phyloP scores from a whole-genome alignment of 257 asterid species.

The Catharanthus roseus region DNA sequence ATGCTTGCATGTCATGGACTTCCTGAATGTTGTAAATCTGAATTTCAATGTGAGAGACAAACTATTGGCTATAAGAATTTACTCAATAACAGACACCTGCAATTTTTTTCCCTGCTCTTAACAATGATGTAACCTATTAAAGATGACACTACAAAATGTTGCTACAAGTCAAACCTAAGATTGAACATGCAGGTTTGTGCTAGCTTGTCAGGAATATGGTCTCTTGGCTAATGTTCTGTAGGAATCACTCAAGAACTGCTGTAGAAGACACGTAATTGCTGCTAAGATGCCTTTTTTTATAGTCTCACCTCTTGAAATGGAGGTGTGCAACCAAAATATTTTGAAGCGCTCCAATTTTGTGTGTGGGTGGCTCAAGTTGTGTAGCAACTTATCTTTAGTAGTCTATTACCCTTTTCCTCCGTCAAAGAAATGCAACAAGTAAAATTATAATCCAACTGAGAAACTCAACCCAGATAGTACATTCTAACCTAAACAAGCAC shows the following conservation, averaged over 20 bases:
- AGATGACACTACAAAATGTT: too few species aligned
- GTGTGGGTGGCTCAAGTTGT: neutral
- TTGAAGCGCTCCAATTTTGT: neutral
- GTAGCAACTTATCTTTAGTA: neutral
- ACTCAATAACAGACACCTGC: neutral
- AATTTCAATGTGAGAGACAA: too few species aligned
- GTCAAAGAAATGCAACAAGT: neutral
- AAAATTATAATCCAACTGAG: neutral
- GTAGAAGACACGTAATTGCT: too few species aligned
- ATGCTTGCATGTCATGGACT: neutral
- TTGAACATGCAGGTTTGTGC: neutral
- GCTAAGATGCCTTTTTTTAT: neutral
- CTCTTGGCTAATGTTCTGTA: neutral
- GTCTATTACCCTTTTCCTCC: neutral
- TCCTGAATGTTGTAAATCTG: neutral
- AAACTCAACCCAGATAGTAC: neutral
- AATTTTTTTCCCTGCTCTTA: neutral
- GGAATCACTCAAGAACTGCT: neutral
- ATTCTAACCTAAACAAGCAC: neutral
- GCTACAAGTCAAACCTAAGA: neutral
- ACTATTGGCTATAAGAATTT: neutral
- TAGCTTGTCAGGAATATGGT: neutral
- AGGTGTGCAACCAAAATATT: neutral
- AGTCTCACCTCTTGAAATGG: neutral
- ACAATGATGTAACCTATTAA: too few species aligned